Conservation (phyloP, 352 stramenopile genomes). For the Aphanomyces astaci region DNA sequence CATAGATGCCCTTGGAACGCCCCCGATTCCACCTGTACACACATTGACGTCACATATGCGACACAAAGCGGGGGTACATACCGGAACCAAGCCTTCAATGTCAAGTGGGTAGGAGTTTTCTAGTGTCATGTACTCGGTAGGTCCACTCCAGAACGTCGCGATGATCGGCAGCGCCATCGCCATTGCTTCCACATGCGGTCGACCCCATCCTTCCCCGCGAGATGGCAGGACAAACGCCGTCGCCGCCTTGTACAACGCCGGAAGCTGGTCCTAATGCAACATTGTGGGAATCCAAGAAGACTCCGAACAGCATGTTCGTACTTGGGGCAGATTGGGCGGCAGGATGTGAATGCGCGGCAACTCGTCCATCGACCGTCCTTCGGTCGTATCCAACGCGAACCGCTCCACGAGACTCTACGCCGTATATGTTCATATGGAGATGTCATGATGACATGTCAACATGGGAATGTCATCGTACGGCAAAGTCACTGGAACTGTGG, state of each 20-base stretch:
- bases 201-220: slow-evolving; percentile 90
- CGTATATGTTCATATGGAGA: too few relatives aligned
- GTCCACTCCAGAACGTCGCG: slow-evolving; percentile 88
- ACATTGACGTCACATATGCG: not conserved
- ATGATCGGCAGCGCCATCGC: slow-evolving; percentile 85
- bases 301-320: not conserved
- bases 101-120: slow-evolving; percentile 76
- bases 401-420: slow-evolving; percentile 44
- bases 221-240: slow-evolving; percentile 86
- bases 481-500: slow-evolving; percentile 36
- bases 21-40: slow-evolving; percentile 60
- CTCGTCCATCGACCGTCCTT: slow-evolving; percentile 36
- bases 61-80: slow-evolving; percentile 21
- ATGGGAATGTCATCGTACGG: too few relatives aligned
- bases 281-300: not conserved
- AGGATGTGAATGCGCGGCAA: slow-evolving; percentile 57
- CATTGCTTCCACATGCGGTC: slow-evolving; percentile 92
- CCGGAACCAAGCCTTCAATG: slow-evolving; percentile 73
- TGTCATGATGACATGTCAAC: too few relatives aligned
- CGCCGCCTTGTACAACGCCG: slow-evolving; percentile 64
- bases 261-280: slow-evolving; percentile 38
- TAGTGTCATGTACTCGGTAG: slow-evolving; percentile 83
- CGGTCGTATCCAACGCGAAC: slow-evolving; percentile 40
- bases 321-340: slow-evolving; percentile 43
- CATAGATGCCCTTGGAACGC: slow-evolving; percentile 75